Percentiles rank a stretch among this genome's conserved stretches.
Conservation (phyloP, 1,284 basidiomycete genomes). For the Ustilago bromivora region DNA sequence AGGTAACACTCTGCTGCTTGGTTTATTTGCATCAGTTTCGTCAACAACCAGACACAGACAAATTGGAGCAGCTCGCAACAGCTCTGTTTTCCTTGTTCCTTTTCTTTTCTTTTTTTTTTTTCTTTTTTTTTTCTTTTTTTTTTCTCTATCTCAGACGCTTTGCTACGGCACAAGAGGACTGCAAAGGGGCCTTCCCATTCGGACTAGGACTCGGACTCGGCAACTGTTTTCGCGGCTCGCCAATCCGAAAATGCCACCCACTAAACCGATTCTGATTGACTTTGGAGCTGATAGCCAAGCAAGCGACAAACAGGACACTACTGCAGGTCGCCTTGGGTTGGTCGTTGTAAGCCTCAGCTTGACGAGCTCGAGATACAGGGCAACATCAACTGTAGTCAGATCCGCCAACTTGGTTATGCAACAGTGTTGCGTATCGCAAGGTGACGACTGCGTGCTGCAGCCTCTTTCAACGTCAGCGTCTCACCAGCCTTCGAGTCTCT, state of each 20-base stretch:
- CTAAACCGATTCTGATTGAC: neutral
- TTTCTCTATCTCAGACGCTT: too few species aligned
- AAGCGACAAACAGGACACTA: neutral
- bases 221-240: neutral
- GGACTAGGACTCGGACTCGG: neutral
- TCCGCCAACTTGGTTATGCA: constrained; percentile 11
- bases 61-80: neutral
- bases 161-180: too few species aligned
- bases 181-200: too few species aligned
- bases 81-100: neutral
- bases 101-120: too few species aligned
- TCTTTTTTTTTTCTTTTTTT: too few species aligned
- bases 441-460: neutral
- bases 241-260: neutral
- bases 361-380: neutral
- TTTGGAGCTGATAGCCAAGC: neutral
- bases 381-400: constrained; percentile 1
- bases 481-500: neutral
- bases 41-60: constrained; percentile 1
- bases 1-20: neutral
- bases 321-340: neutral
- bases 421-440: neutral
- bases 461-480: neutral
- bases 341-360: neutral
- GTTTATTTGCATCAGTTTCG: neutral